Conservation (phyloP, 2,329 filamentous ascomycete species). For the Fragosphaeria purpurea region DNA sequence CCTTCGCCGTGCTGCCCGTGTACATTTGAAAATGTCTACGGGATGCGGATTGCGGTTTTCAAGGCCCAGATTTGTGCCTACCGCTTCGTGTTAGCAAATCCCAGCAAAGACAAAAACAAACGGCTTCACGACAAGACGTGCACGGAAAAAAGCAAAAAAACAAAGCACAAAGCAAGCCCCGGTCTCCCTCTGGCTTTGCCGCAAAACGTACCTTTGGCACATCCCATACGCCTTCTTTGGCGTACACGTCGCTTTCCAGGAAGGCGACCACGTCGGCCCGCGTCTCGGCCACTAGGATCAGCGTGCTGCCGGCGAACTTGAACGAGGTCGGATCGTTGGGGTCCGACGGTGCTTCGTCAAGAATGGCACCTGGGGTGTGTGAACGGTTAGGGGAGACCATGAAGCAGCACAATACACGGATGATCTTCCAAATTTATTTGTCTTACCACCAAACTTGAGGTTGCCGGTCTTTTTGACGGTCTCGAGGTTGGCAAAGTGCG, state of each 20-base stretch:
- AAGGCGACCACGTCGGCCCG: slow-evolving; percentile 59
- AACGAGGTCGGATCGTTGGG: slow-evolving; percentile 43
- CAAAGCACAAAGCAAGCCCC: background rate
- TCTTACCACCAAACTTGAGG: slow-evolving; percentile 55
- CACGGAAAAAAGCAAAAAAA: background rate
- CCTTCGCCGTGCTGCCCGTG: too few species aligned
- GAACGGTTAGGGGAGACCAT: too few species aligned
- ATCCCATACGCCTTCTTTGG: slow-evolving; percentile 68
- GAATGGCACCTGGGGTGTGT: slow-evolving; percentile 45
- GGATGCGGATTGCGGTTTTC: slow-evolving; percentile 21
- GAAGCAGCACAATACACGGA: too few species aligned
- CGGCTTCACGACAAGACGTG: too few species aligned
- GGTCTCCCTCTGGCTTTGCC: too few species aligned
- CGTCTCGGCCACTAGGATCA: slow-evolving; percentile 56
- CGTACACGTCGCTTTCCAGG: slow-evolving; percentile 65
- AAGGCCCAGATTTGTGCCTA: slow-evolving; percentile 24
- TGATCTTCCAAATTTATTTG: too few species aligned
- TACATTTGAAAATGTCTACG: background rate
- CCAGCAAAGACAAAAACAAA: background rate
- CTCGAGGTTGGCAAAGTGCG: slow-evolving; percentile 48
- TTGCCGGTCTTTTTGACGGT: slow-evolving; percentile 42
- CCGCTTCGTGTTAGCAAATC: background rate
- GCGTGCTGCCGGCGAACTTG: slow-evolving; percentile 64
- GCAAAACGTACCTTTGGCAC: slow-evolving; percentile 45
- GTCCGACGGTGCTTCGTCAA: slow-evolving; percentile 56